Evolutionary conservation across 257 asterid genomes (phyloP), one percentile per base, ranked within the genome.

Genomic region (Gynochthodes officinalis): DNA sequence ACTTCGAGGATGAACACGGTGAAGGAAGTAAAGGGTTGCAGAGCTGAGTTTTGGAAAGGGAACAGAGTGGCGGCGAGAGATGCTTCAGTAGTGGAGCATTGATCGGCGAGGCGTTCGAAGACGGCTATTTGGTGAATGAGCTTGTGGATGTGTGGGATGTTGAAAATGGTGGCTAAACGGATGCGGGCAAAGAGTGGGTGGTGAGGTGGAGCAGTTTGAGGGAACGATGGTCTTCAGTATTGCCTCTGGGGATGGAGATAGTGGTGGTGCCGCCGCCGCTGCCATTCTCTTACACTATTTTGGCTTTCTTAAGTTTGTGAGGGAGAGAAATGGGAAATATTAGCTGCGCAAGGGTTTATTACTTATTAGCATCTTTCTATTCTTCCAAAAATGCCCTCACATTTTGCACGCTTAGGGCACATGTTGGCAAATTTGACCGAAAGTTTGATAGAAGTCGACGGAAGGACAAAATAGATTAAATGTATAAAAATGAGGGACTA

Each of bases 91-190:
- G 89, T 85, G 63, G 81, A 62, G 74, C 27, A 80, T 50, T 77
- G 79, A 35, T 84, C 76, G 40, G 85, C 30, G 65, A 84, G 86
- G 62, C 72, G 74, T 37, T 84, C 86, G 77, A 70, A 84, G 44
- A 76, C 78, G 67, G 89, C 89, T 86, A 82, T 84, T 64, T 84
- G 80, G 77, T 84, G 80, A 72, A 84, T 84, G 63, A 84, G 86
- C 53, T 75, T 82, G 71, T 80, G 86, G 69, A 84, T 71, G 71
- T 75, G 80, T 21, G 86, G 86, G 49, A 82, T 82, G 60, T 84
- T 86, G 44, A 67, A 21, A 37, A 48, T 67, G 60, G 82, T 70
- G 54, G 82, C 86, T 16, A 84, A 78, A 0, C 85, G 85, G 64
- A 82, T 75, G 40, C 89, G 85, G 61, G 85, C 54, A 25, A 75